Conservation (phyloP, 2,329 filamentous ascomycete species). For the Aspergillus sclerotialis region DNA sequence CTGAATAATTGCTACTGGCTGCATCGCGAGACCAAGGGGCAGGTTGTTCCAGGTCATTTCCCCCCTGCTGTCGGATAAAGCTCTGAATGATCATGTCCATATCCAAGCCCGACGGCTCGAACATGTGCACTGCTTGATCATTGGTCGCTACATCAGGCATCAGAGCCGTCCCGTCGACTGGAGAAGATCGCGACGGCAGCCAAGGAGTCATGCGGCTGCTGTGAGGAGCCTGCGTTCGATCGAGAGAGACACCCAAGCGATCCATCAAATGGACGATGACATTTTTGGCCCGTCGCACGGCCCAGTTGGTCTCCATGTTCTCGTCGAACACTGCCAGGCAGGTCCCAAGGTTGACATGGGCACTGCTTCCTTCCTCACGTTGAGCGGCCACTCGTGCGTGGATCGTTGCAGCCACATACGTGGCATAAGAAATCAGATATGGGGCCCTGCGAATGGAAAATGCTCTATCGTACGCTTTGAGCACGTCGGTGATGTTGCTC, state of each 20-base stretch:
- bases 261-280: slow-evolving; percentile 43
- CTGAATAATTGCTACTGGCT: too few relatives aligned
- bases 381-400: slow-evolving; percentile 46
- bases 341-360: slow-evolving; percentile 34
- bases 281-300: slow-evolving; percentile 40
- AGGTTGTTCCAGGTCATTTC: slow-evolving; percentile 3
- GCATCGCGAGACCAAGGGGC: too few relatives aligned
- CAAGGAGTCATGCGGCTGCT: too few relatives aligned
- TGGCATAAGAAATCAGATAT: slow-evolving; percentile 48
- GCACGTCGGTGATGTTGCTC: slow-evolving; percentile 36
- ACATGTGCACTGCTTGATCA: too few relatives aligned
- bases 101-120: slow-evolving; percentile 30
- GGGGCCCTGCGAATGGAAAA: slow-evolving; percentile 44
- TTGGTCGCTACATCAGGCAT: slow-evolving; percentile 13
- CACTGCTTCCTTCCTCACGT: slow-evolving; percentile 32
- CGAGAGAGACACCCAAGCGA: slow-evolving; percentile 32
- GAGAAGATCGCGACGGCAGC: slow-evolving; percentile 5
- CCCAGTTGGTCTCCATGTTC: slow-evolving; percentile 47
- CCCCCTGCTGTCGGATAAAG: slow-evolving; percentile 29
- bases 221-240: too few relatives aligned
- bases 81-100: slow-evolving; percentile 39
- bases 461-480: slow-evolving; percentile 39
- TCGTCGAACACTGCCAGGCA: slow-evolving; percentile 43
- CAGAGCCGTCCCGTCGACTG: slow-evolving; percentile 2
- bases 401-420: slow-evolving; percentile 49